Conservation (phyloP, 2,329 filamentous ascomycete species). For the Colletotrichum neosansevieriae region DNA sequence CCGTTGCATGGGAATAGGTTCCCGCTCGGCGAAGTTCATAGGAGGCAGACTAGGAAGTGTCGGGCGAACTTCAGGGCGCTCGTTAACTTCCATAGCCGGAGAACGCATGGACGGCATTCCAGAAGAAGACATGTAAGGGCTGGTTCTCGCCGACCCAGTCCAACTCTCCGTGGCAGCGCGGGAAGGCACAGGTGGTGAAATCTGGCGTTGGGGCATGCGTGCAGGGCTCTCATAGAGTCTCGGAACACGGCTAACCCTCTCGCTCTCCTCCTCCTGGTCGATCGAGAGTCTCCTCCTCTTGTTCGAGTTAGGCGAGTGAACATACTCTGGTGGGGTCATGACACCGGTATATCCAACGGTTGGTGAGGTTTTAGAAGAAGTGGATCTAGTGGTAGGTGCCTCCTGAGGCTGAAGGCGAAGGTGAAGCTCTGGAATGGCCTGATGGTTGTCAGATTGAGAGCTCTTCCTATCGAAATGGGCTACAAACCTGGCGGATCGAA, state of each 20-base stretch:
- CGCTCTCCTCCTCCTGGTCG: constrained; percentile 54
- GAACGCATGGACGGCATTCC: constrained; percentile 48
- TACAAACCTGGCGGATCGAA: constrained; percentile 65
- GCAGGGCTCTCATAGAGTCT: constrained; percentile 58
- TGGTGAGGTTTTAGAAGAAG: constrained; percentile 52
- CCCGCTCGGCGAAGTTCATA: constrained; percentile 52
- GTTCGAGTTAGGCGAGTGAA: constrained; percentile 60
- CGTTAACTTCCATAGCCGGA: constrained; percentile 49
- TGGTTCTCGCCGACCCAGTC: constrained; percentile 49
- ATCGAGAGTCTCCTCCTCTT: constrained; percentile 62
- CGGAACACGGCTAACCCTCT: constrained; percentile 59
- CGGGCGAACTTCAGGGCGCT: constrained; percentile 52
- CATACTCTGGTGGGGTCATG: constrained; percentile 59
- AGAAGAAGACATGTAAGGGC: constrained; percentile 50
- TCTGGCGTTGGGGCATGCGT: constrained; percentile 47
- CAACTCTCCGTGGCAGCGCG: constrained; percentile 51
- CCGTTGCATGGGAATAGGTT: constrained; percentile 47
- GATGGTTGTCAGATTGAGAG: constrained; percentile 2
- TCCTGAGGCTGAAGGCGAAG: constrained; percentile 51
- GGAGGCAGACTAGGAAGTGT: constrained; percentile 58
- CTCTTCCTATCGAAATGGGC: constrained; percentile 16
- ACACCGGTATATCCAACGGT: constrained; percentile 46
- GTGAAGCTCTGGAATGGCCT: constrained; percentile 62
- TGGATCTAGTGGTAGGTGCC: constrained; percentile 46
- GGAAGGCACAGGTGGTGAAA: constrained; percentile 50